A percentile compares a stretch with the other conserved stretches of the same genome.
Evolutionary conservation across 1,284 basidiomycete genomes (phyloP).

Genomic region (Athelia psychrophila): DNA sequence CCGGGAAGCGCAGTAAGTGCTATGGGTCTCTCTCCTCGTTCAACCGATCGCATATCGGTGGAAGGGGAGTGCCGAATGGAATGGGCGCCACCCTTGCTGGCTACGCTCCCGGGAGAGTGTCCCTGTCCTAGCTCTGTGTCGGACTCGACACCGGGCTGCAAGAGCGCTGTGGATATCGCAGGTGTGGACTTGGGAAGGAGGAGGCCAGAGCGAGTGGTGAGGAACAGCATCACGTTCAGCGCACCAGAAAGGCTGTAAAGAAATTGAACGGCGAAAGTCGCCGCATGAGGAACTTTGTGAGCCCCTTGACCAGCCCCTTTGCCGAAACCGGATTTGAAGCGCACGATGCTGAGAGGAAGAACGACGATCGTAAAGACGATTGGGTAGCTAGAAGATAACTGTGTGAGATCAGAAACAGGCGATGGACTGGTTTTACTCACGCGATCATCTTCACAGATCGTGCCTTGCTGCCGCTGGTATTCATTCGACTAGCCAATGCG

Average conservation of each 20-base stretch:
- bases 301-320: no score
- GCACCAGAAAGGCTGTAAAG: constrained; percentile 10
- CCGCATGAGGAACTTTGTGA: constrained; percentile 10
- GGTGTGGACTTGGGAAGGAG: neutral
- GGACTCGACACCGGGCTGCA: no score
- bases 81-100: no score
- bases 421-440: neutral
- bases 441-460: neutral
- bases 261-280: constrained; percentile 13
- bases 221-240: constrained; percentile 6
- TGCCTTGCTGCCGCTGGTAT: neutral
- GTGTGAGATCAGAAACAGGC: no score
- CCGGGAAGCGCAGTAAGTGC: no score
- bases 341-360: constrained; percentile 13
- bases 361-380: constrained; percentile 16
- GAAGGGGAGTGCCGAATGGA: no score
- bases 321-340: constrained; percentile 10
- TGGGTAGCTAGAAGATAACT: constrained; percentile 14
- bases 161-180: no score
- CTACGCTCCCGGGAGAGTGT: no score
- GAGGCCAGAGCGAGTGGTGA: constrained; percentile 6
- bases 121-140: no score
- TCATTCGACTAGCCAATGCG: neutral
- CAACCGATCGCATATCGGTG: no score
- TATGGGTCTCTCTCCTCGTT: no score